A percentile compares a stretch with the other conserved stretches of the same genome.
Evolutionary conservation across 2,329 filamentous ascomycete species (phyloP).

Genomic region (Rhynchosporium graminicola): DNA sequence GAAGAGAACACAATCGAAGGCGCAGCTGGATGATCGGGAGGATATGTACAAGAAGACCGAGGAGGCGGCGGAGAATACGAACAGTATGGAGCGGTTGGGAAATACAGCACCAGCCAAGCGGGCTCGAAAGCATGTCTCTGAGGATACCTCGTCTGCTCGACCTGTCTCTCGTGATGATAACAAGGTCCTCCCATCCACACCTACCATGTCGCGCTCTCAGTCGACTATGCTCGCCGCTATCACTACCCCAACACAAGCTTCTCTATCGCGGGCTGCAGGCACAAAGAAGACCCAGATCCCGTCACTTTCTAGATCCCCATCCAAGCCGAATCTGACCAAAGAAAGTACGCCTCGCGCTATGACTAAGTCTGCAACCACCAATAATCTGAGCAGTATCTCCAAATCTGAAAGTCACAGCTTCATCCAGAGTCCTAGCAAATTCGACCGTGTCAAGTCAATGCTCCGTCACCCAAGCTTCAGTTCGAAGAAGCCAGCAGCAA

Average conservation of each 20-base stretch:
- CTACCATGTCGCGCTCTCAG: constrained; percentile 48
- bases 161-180: constrained; percentile 57
- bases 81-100: constrained; percentile 33
- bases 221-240: constrained; percentile 55
- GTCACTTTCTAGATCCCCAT: constrained; percentile 55
- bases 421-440: constrained; percentile 33
- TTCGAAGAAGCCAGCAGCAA: constrained; percentile 30
- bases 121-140: constrained; percentile 63
- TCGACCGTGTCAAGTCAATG: constrained; percentile 59
- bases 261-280: constrained; percentile 61
- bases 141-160: constrained; percentile 69
- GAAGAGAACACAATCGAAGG: constrained; percentile 59
- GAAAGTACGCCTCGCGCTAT: constrained; percentile 49
- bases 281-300: constrained; percentile 50
- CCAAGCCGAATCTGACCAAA: constrained; percentile 47
- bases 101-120: constrained; percentile 63
- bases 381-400: constrained; percentile 42
- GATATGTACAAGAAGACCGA: constrained; percentile 45
- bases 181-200: constrained; percentile 45
- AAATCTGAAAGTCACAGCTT: constrained; percentile 35
- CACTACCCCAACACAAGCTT: constrained; percentile 78
- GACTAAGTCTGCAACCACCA: constrained; percentile 56
- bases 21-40: constrained; percentile 61
- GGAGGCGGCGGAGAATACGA: constrained; percentile 13
- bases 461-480: constrained; percentile 45